A percentile compares a stretch with the other conserved stretches of the same genome.
Conservation (phyloP, 2,329 filamentous ascomycete species). For the Colletotrichum horii region DNA sequence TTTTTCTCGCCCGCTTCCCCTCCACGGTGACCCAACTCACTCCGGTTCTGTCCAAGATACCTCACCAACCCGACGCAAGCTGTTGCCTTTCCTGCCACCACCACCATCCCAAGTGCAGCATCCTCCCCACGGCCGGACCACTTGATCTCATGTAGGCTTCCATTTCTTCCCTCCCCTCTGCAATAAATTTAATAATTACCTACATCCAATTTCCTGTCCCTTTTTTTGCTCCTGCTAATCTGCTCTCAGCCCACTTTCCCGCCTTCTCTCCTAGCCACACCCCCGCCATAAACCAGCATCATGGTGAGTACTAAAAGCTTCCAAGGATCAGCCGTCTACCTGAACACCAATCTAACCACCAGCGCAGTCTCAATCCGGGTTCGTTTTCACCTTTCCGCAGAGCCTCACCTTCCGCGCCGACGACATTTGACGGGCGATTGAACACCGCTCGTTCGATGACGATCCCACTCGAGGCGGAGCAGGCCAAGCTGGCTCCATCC, state of each 20-base stretch:
- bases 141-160: slow-evolving; percentile 13
- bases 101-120: slow-evolving; percentile 19
- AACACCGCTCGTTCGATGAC: slow-evolving; percentile 14
- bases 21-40: slow-evolving; percentile 23
- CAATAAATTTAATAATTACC: not conserved
- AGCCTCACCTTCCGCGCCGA: not conserved
- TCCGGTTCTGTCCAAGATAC: slow-evolving; percentile 22
- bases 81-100: slow-evolving; percentile 22
- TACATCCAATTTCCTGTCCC: not conserved
- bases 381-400: slow-evolving; percentile 41
- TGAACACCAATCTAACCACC: slow-evolving; percentile 11
- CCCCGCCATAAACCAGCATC: slow-evolving; percentile 33
- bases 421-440: slow-evolving; percentile 7
- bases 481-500: slow-evolving; percentile 20
- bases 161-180: not conserved
- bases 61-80: slow-evolving; percentile 21
- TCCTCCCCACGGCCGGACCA: slow-evolving; percentile 4
- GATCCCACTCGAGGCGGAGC: slow-evolving; percentile 11
- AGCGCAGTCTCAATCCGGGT: slow-evolving; percentile 71
- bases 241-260: slow-evolving; percentile 25
- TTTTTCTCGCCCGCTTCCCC: slow-evolving; percentile 26
- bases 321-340: slow-evolving; percentile 10
- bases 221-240: slow-evolving; percentile 11
- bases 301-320: slow-evolving; percentile 41
- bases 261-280: slow-evolving; percentile 21